Evolutionary conservation across 2,329 filamentous ascomycete species (phyloP), one percentile per base, ranked within the genome.

Genomic region (Penicillium sp.): DNA sequence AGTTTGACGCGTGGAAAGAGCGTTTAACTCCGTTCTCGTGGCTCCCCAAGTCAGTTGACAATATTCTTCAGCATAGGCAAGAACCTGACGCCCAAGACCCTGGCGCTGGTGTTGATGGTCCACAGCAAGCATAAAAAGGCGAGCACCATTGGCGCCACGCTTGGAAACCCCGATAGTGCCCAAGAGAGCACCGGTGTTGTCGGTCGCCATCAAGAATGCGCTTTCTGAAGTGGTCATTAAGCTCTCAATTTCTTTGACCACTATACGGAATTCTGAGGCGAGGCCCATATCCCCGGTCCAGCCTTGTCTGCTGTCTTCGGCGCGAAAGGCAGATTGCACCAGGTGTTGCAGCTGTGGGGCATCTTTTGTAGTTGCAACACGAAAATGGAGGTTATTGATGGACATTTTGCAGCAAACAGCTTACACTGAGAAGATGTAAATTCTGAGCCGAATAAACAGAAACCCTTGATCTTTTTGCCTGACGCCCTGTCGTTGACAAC

Each of bases 261-360:
- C 40, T 23, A 65, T 44, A 6, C 42, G 52, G 33, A 68, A 67
- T 33, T 47, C 46, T 1, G 56, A 50, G 2, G 56, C 55, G 29
- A 68, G 62, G 3, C 62, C 63, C 29, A 66, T 58, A 46, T 71
- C 59, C 3, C 63, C 72, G 0, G 68, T 67, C 69, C 69, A 72
- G 49, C 60, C 52, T 46, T 63, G 49, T 42, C 72, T 60, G 50
- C 52, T 67, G 37, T 75, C 73, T 3, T 66, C 60, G 39, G 71
- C 62, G 29, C 70, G 71, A 41, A 76, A 76, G 0, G 73, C 71
- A 10, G 65, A 55, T 44, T 75, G 62, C 1, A 74, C 66, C 1
- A 76, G 62, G 13, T 64, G 49, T 25, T 71, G 70, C 24, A 76
- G 46, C 6, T 53, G 62, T 0, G 53, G 43, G 0, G 68, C 73